phyloP scores from a whole-genome alignment of 768 basidiomycete genomes.

The Boletus huronensis region DNA sequence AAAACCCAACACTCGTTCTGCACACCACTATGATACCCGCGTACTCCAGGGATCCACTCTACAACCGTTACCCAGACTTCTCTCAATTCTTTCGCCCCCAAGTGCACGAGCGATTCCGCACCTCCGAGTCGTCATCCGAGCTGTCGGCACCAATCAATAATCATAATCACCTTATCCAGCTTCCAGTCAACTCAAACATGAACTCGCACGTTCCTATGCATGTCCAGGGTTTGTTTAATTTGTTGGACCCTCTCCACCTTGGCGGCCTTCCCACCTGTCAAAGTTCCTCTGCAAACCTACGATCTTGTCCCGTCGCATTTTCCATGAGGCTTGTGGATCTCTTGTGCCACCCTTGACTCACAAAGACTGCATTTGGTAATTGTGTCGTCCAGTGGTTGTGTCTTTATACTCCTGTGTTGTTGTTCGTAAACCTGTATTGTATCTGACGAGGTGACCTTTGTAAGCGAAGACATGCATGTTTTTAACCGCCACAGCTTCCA shows the following conservation, averaged over 20 bases:
- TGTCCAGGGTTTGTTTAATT: not conserved
- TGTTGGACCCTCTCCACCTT: not conserved
- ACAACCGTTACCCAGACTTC: conserved; percentile 32
- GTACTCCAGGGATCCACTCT: conserved; percentile 32
- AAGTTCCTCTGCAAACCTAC: not conserved
- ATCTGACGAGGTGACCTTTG: not conserved
- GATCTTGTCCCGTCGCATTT: conserved; percentile 21
- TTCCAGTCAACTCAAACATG: not conserved
- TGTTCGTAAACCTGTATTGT: conserved; percentile 13
- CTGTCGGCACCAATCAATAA: not conserved
- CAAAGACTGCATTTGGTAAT: not conserved
- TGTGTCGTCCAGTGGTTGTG: not conserved
- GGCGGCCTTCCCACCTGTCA: not conserved
- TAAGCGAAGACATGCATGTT: not conserved
- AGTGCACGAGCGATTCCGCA: conserved; percentile 9
- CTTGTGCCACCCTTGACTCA: not conserved
- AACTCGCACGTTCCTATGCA: not conserved
- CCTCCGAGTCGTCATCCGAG: not conserved
- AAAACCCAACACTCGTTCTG: not conserved
- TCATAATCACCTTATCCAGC: not conserved
- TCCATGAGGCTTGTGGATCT: conserved; percentile 20
- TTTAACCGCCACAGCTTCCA: not conserved
- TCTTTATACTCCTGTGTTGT: conserved; percentile 2
- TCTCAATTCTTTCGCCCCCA: conserved; percentile 29
- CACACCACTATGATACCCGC: conserved; percentile 2